Conservation (phyloP, 176 grass and related monocot genomes). For the Aegilops speltoides region DNA sequence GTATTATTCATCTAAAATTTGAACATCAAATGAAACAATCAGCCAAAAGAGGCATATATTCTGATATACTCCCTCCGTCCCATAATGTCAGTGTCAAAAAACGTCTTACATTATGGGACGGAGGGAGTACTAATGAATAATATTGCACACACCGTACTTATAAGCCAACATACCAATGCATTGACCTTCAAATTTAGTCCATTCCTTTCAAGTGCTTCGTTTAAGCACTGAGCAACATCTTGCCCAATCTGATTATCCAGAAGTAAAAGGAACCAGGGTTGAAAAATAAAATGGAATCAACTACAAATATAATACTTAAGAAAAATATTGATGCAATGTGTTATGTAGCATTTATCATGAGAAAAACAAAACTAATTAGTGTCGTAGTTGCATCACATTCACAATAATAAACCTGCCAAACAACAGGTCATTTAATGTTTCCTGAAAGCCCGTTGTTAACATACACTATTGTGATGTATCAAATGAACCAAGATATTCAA, state of each 20-base stretch:
- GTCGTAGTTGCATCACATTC: neutral
- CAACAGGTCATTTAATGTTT: neutral
- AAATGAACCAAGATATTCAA: neutral
- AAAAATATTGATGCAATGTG: neutral
- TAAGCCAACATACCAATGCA: conserved; percentile 62
- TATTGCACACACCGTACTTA: neutral
- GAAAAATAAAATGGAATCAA: neutral
- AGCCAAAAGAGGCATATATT: neutral
- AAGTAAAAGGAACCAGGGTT: neutral
- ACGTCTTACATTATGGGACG: too few species aligned
- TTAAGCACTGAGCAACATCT: conserved; percentile 79
- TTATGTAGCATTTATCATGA: neutral
- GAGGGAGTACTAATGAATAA: neutral
- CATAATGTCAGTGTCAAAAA: too few species aligned
- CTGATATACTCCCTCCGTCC: neutral
- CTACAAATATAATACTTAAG: neutral
- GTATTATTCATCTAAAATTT: conserved; percentile 82
- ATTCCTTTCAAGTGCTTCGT: conserved; percentile 72
- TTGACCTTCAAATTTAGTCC: conserved; percentile 75
- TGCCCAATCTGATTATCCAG: conserved; percentile 55
- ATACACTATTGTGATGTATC: neutral
- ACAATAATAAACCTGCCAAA: neutral
- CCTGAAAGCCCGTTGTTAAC: neutral
- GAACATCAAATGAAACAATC: conserved; percentile 12
- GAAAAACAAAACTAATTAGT: neutral